These are phyloP conservation scores for Chlorella sp. DNA, from an alignment of 139 green algal species.

Conservation along the genomic window DNA sequence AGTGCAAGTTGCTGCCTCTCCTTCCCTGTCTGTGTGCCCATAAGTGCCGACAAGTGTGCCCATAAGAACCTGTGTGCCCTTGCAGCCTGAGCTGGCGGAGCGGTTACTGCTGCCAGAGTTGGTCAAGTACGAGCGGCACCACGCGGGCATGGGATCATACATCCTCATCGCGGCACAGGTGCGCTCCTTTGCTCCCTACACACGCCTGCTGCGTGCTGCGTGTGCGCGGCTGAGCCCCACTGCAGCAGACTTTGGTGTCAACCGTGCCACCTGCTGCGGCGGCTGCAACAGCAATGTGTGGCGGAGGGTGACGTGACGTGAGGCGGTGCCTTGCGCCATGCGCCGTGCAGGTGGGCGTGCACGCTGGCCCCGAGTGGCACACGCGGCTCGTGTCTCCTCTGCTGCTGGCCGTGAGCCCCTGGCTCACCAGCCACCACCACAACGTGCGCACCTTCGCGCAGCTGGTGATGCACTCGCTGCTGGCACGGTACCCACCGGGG, in stretches of 20 bases:
- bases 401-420: constrained; percentile 30
- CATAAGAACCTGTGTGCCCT: not conserved
- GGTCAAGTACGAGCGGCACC: constrained; percentile 26
- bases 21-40: not conserved
- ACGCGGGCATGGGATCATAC: constrained; percentile 34
- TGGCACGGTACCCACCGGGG: constrained; percentile 22
- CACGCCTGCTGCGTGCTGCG: not conserved
- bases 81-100: constrained; percentile 27
- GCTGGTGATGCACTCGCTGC: constrained; percentile 28
- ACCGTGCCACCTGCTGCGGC: no score
- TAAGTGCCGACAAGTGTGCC: not conserved
- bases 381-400: constrained; percentile 20
- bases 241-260: not conserved
- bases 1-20: not conserved
- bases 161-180: constrained; percentile 42
- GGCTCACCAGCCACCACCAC: constrained; percentile 43
- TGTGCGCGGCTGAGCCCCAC: no score
- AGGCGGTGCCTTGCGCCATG: no score
- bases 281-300: no score
- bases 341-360: constrained; percentile 20
- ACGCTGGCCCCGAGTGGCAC: constrained; percentile 12
- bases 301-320: no score
- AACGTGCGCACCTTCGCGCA: constrained; percentile 41
- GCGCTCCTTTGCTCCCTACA: not conserved
- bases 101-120: constrained; percentile 46